A percentile compares a stretch with the other conserved stretches of the same genome.
These are phyloP conservation scores for Aquilaria sinensis DNA, from an alignment of 345 rosid genomes.

Conservation along the genomic window DNA sequence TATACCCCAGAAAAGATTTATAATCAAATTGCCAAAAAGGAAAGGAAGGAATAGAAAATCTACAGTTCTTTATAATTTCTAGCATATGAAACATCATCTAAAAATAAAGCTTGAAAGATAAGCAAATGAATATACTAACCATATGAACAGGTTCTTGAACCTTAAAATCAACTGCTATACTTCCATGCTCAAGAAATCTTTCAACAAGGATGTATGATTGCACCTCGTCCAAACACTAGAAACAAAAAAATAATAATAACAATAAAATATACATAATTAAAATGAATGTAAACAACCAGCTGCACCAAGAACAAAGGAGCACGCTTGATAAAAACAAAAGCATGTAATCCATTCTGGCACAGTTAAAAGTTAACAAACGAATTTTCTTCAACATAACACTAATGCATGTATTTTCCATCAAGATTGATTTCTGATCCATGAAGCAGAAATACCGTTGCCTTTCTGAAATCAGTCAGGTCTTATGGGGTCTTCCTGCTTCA, in stretches of 20 bases:
- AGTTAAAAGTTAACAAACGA: no score
- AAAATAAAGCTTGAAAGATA: background rate
- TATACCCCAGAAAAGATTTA: no score
- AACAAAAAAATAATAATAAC: constrained; percentile 12
- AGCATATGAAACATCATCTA: background rate
- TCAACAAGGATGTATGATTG: constrained; percentile 79
- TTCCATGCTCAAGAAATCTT: constrained; percentile 39
- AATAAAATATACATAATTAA: background rate
- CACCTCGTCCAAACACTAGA: constrained; percentile 86
- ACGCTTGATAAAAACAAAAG: no score
- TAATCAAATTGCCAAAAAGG: no score
- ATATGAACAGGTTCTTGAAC: constrained; percentile 46
- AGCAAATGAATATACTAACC: constrained; percentile 39
- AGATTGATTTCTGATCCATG: background rate
- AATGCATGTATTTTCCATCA: background rate
- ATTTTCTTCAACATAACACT: no score
- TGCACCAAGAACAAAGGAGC: no score
- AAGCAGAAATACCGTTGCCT: no score
- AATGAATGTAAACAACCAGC: background rate
- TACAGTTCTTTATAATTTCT: no score
- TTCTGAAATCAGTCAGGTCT: no score
- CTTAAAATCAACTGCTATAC: constrained; percentile 29
- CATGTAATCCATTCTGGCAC: no score
- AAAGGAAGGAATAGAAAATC: no score
- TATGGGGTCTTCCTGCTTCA: no score